Percentiles rank a stretch among this genome's conserved stretches.
Conservation (phyloP, 805 yeast species). For the Hanseniaspora hatyaiensis region DNA sequence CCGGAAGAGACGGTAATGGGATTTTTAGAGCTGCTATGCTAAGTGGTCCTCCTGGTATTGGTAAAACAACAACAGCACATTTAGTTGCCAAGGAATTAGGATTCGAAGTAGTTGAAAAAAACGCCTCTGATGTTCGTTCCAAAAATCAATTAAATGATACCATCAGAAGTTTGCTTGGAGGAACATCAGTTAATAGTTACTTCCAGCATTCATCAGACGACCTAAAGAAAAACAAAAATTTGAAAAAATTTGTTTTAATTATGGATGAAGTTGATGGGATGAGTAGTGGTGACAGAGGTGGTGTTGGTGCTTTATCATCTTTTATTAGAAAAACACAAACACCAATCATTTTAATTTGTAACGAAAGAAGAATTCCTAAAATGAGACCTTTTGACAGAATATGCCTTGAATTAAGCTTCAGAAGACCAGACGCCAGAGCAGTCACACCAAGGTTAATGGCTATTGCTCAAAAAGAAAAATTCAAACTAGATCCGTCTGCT, state of each 20-base stretch:
- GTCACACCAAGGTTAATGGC: slow-evolving; percentile 78
- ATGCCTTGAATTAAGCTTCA: slow-evolving; percentile 66
- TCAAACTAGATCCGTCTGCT: slow-evolving; percentile 66
- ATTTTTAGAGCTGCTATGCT: slow-evolving; percentile 71
- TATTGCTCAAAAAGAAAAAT: slow-evolving; percentile 73
- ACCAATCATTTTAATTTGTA: slow-evolving; percentile 87
- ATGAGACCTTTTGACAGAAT: slow-evolving; percentile 91
- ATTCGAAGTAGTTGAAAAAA: slow-evolving; percentile 62
- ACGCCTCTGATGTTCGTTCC: slow-evolving; percentile 84
- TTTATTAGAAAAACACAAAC: slow-evolving; percentile 75
- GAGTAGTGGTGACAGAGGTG: slow-evolving; percentile 98
- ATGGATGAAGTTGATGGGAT: slow-evolving; percentile 99
- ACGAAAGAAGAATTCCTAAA: slow-evolving; percentile 82
- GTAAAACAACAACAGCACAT: slow-evolving; percentile 75
- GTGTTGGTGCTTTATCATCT: slow-evolving; percentile 86
- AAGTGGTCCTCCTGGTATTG: slow-evolving; percentile 81
- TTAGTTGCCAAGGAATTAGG: slow-evolving; percentile 58
- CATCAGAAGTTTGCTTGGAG: slow-evolving; percentile 60
- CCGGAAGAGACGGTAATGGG: slow-evolving; percentile 56
- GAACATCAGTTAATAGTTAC: slow-evolving; percentile 73
- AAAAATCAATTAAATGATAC: slow-evolving; percentile 60
- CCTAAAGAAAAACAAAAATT: slow-evolving; percentile 28
- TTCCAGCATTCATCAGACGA: slow-evolving; percentile 35
- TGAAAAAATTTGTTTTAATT: slow-evolving; percentile 61
- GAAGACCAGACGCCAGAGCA: slow-evolving; percentile 77